Base-by-base conservation (phyloP, 352 stramenopile genomes). In the Pythium dissimile region DNA sequence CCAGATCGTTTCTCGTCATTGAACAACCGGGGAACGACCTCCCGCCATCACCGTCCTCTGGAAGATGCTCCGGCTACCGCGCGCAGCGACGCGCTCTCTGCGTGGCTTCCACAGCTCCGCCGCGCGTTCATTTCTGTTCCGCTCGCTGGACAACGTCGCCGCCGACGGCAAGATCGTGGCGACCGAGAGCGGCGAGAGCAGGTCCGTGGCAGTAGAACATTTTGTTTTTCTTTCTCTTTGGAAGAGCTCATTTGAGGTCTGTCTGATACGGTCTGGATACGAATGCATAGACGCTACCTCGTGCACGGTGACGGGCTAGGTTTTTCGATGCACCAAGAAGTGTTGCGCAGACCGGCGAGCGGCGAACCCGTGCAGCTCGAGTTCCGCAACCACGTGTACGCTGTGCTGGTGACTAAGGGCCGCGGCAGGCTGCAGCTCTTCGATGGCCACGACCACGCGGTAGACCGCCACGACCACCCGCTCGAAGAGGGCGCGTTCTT, bases 341-440 rank as follows among this genome's bases (percentile, higher is more conserved):
- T 89, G 24, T 67, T 92, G 15, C 72, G 75, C 49, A 86, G 88
- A 49, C 73, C 72, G 28, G 13, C 41, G 5, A 15, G 31, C 41
- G 42, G 41, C 31, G 32, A 28, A 21, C 51, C 69, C 7, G 75
- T 86, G 55, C 72, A 67, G 15, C 72, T 92, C 18, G 71, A 79
- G 54, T 92, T 89, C 61, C 68, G 72, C 56, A 92, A 90, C 59
- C 82, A 92, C 66, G 82, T 90, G 50, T 88, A 80, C 59, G 80
- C 77, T 4, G 58, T 90, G 51, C 58, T 89, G 44, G 67, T 92
- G 46, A 92, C 80, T 35, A 69, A 75, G 54, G 82, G 82, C 47
- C 59, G 53, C 12, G 82, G 77, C 13, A 64, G 55, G 15, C 59
- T 89, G 45, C 70, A 72, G 54, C 64, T 88, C 16, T 51, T 92